Percentiles rank a stretch among this genome's conserved stretches.
Evolutionary conservation across 2,329 filamentous ascomycete genomes (phyloP).

Genomic region (Mycosphaerelloides madeirae): DNA sequence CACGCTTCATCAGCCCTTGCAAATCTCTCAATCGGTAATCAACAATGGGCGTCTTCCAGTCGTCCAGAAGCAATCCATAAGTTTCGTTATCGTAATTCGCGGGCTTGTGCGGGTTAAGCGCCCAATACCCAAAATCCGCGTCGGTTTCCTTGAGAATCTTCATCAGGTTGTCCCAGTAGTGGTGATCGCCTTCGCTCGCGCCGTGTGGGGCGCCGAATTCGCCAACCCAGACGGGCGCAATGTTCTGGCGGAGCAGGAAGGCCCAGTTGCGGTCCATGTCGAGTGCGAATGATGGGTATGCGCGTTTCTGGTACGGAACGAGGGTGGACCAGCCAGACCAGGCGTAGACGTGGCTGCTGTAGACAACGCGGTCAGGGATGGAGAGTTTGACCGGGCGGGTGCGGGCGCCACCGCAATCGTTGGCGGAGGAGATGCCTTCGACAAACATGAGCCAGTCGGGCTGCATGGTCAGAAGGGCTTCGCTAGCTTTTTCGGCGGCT

Average conservation of each 20-base stretch:
- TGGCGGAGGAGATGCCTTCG: constrained; percentile 63
- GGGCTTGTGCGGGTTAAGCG: constrained; percentile 62
- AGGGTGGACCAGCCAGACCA: constrained; percentile 60
- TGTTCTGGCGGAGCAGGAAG: constrained; percentile 54
- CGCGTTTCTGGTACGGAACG: constrained; percentile 56
- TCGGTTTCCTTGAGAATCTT: constrained; percentile 57
- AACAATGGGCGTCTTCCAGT: constrained; percentile 52
- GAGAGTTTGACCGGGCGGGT: constrained; percentile 55
- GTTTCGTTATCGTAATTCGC: constrained; percentile 53
- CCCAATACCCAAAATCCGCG: constrained; percentile 57
- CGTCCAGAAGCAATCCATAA: constrained; percentile 59
- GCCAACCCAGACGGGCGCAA: constrained; percentile 63
- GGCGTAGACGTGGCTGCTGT: constrained; percentile 63
- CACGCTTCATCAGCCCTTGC: constrained; percentile 20
- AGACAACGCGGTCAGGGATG: constrained; percentile 55
- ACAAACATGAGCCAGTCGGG: constrained; percentile 63
- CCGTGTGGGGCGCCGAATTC: constrained; percentile 58
- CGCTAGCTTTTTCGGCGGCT: constrained; percentile 60
- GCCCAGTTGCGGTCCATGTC: constrained; percentile 64
- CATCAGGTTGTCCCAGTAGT: constrained; percentile 63
- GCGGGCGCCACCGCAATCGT: constrained; percentile 57
- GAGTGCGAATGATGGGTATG: constrained; percentile 57
- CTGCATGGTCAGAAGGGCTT: constrained; percentile 56
- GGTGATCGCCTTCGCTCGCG: constrained; percentile 53
- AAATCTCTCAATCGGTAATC: constrained; percentile 25